These are phyloP conservation scores for Thamnidium elegans DNA, from an alignment of 192 early-diverging fungal genomes.

Conservation along the genomic window DNA sequence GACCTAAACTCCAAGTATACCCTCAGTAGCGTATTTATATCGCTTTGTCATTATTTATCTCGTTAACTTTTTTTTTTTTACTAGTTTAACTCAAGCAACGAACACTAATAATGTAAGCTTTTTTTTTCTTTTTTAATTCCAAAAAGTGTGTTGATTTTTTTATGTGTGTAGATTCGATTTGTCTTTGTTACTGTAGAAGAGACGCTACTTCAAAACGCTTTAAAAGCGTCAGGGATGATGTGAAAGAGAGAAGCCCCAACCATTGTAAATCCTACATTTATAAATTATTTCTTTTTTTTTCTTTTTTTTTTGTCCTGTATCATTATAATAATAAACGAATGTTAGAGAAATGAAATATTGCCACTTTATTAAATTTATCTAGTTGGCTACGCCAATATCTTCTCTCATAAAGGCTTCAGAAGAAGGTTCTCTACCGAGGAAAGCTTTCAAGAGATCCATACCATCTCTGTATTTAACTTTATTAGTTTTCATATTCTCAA, in stretches of 20 bases:
- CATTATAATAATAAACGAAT: too few species aligned
- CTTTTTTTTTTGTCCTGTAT: too few species aligned
- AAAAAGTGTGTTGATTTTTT: too few species aligned
- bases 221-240: conserved; percentile 69
- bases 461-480: conserved; percentile 54
- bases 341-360: too few species aligned
- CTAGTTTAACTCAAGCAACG: conserved; percentile 83
- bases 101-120: conserved; percentile 86
- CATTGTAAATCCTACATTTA: too few species aligned
- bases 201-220: conserved; percentile 82
- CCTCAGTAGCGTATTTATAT: conserved; percentile 57
- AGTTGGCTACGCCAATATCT: conserved; percentile 47
- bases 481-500: background rate
- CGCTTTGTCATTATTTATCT: too few species aligned
- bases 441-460: conserved; percentile 63
- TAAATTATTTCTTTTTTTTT: too few species aligned
- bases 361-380: too few species aligned
- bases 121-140: too few species aligned
- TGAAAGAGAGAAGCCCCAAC: background rate
- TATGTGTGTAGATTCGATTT: conserved; percentile 52
- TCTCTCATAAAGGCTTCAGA: conserved; percentile 76
- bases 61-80: too few species aligned
- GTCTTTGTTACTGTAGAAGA: conserved; percentile 92
- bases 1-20: conserved; percentile 78
- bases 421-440: conserved; percentile 81